phyloP scores from a whole-genome alignment of 2,329 filamentous ascomycete genomes.

The Ascochyta rabiei region DNA sequence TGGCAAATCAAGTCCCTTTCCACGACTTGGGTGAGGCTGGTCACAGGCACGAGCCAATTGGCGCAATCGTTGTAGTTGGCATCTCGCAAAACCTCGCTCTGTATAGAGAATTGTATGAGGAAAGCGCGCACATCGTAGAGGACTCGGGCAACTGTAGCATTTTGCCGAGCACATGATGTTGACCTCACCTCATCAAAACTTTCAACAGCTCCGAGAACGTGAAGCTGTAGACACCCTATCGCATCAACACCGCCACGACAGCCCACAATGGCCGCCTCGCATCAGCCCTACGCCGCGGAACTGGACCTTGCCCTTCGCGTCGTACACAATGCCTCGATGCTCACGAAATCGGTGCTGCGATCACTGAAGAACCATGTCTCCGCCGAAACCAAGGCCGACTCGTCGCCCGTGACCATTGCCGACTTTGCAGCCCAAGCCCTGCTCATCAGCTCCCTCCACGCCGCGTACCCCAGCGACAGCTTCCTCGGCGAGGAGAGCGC shows the following conservation, averaged over 20 bases:
- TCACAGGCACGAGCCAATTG: not conserved
- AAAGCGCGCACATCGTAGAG: not conserved
- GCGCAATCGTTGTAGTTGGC: not conserved
- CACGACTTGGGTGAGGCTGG: too few relatives aligned
- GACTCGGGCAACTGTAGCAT: slow-evolving; percentile 6
- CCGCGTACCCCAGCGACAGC: slow-evolving; percentile 60
- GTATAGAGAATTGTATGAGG: not conserved
- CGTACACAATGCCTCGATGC: slow-evolving; percentile 61
- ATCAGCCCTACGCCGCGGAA: slow-evolving; percentile 34
- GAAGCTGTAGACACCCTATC: slow-evolving; percentile 8
- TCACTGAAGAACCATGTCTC: slow-evolving; percentile 54
- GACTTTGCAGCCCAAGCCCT: slow-evolving; percentile 69
- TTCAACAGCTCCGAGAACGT: not conserved
- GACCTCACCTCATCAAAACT: slow-evolving; percentile 10
- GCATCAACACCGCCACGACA: slow-evolving; percentile 1
- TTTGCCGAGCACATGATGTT: slow-evolving; percentile 17
- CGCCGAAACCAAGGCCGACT: slow-evolving; percentile 63
- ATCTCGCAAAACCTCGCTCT: not conserved
- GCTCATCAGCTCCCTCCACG: slow-evolving; percentile 62
- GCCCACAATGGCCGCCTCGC: not conserved
- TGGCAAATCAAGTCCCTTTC: too few relatives aligned
- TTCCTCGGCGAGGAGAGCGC: slow-evolving; percentile 69
- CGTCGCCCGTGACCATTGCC: slow-evolving; percentile 66
- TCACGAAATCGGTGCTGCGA: slow-evolving; percentile 62
- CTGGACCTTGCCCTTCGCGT: slow-evolving; percentile 46